Evolutionary conservation across 345 rosid genomes (phyloP).

Genomic region (Eucalyptus cloeziana): DNA sequence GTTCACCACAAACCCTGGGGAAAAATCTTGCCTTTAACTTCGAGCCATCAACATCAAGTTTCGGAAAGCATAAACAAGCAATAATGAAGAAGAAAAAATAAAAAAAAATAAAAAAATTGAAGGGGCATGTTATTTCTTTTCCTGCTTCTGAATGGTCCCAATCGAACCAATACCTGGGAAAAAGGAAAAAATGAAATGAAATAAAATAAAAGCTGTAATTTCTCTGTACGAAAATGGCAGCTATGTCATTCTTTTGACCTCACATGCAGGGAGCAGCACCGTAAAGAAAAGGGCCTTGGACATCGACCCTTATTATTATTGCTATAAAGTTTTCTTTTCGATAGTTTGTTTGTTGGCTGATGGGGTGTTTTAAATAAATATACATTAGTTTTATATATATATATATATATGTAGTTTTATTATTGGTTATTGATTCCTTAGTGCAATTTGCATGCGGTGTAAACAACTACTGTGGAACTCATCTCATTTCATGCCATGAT

Average conservation of each 20-base stretch:
- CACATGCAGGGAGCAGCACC: not conserved
- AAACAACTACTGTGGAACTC: not conserved
- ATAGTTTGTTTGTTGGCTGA: not conserved
- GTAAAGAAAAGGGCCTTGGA: not conserved
- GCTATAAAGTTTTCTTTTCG: not conserved
- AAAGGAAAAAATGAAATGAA: not conserved
- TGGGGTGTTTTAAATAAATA: not conserved
- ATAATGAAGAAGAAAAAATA: not conserved
- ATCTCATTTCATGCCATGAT: constrained; percentile 7
- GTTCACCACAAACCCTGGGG: not conserved
- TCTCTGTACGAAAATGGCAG: not conserved
- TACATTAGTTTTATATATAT: too few species aligned
- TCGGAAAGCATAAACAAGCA: not conserved
- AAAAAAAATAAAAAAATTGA: not conserved
- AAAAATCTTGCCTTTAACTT: not conserved
- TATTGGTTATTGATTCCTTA: not conserved
- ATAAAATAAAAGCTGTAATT: not conserved
- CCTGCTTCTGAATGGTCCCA: not conserved
- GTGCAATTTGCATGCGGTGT: constrained; percentile 7
- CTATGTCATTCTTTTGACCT: not conserved
- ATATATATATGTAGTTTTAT: not conserved
- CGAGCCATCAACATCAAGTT: not conserved
- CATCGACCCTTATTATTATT: not conserved
- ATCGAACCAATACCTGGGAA: not conserved
- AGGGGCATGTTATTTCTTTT: not conserved